A percentile compares a stretch with the other conserved stretches of the same genome.
Conservation (phyloP, 2,329 filamentous ascomycete genomes). For the Teratosphaeria zuluensis region DNA sequence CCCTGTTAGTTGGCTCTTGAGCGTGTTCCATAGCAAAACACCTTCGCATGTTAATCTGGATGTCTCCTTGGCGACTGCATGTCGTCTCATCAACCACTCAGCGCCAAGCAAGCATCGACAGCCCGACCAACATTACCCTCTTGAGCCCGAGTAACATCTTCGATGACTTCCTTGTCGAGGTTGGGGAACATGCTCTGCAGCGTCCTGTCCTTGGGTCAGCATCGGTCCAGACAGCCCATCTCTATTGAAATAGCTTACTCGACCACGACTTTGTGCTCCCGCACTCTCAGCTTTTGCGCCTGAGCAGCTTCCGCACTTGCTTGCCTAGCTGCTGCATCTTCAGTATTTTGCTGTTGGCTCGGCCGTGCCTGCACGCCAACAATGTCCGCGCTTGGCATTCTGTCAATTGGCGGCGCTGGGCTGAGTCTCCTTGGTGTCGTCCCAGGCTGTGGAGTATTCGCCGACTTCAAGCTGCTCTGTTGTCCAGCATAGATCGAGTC, state of each 20-base stretch:
- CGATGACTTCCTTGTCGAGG: conserved; percentile 86
- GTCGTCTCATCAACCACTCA: conserved; percentile 21
- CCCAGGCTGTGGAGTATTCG: conserved; percentile 37
- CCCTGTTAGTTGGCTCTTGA: neutral
- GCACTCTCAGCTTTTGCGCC: conserved; percentile 68
- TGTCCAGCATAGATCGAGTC: conserved; percentile 27
- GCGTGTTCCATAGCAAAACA: neutral
- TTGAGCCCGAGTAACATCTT: conserved; percentile 92
- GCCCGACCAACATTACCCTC: conserved; percentile 56
- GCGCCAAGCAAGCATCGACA: conserved; percentile 39
- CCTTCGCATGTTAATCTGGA: neutral
- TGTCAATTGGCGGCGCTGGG: conserved; percentile 25
- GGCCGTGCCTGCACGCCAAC: conserved; percentile 26
- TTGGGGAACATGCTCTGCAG: conserved; percentile 94
- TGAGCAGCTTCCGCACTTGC: conserved; percentile 85
- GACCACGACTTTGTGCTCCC: conserved; percentile 83
- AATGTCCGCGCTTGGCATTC: conserved; percentile 13
- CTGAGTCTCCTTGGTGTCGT: conserved; percentile 40
- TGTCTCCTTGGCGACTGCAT: neutral
- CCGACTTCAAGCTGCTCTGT: conserved; percentile 22
- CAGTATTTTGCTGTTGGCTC: conserved; percentile 57
- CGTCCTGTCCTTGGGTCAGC: conserved; percentile 41
- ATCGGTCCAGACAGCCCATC: neutral
- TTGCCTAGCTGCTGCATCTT: conserved; percentile 82
- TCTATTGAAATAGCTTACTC: conserved; percentile 41